Base-by-base conservation (phyloP, 2,329 filamentous ascomycete species). In the Sphaceloma murrayae region DNA sequence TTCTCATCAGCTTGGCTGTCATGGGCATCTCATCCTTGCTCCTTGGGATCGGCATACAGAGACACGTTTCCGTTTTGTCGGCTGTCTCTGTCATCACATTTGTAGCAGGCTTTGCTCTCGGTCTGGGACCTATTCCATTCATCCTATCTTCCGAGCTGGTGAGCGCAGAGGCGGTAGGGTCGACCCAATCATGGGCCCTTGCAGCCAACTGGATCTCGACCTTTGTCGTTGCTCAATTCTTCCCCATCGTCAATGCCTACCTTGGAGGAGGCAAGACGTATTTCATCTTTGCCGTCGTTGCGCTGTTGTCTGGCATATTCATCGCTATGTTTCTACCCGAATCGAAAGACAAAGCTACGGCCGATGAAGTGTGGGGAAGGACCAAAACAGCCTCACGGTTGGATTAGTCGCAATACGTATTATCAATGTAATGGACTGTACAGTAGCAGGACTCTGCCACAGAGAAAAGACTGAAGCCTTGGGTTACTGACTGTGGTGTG, bases 81-180 rank as follows among this genome's bases (percentile, higher is more conserved):
- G 88, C 86, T 0, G 58, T 94, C 0, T 78, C 85, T 0, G 87
- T 93, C 0, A 69, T 95, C 8, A 66, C 82, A 18, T 98, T 96
- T 56, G 91, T 96, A 2, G 81, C 77, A 3, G 86, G 83, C 57
- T 98, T 95, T 54, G 91, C 85, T 0, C 75, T 94, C 10, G 91
- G 91, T 0, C 73, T 98, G 0, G 91, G 91, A 0, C 91, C 91
- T 0, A 85, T 98, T 1, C 91, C 91, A 0, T 98, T 96, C 62
- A 93, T 96, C 52, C 73, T 98, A 34, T 82, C 88, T 0, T 88
- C 85, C 1, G 91, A 96, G 63, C 75, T 96, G 2, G 91, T 96
- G 1, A 83, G 80, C 0, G 80, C 86, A 9, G 86, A 94, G 59
- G 91, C 89, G 0, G 87, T 95, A 0, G 88, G 89, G 1, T 86